Percentiles rank a stretch among this genome's conserved stretches.
phyloP scores from a whole-genome alignment of 1,139 yeast species.

The Magnusiomyces paraingens region DNA sequence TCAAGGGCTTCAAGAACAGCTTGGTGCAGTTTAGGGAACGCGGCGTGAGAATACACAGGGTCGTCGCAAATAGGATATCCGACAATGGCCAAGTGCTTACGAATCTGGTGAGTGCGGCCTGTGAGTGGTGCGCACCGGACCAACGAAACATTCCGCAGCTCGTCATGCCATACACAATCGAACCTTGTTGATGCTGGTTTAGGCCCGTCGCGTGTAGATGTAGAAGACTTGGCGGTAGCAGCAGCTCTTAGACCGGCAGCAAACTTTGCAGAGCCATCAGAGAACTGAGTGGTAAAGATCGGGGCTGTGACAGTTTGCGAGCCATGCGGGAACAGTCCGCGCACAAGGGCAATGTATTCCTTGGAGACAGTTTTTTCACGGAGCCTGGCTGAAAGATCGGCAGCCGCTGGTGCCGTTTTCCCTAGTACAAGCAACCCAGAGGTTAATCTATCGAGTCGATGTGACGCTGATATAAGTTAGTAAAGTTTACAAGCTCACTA shows the following conservation, averaged over 20 bases:
- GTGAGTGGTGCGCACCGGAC: constrained; percentile 62
- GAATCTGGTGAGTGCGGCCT: constrained; percentile 73
- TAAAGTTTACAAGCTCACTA: not conserved
- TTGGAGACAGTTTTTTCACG: constrained; percentile 39
- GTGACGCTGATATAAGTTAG: constrained; percentile 35
- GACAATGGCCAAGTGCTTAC: constrained; percentile 61
- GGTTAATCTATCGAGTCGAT: constrained; percentile 66
- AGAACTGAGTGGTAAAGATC: constrained; percentile 11
- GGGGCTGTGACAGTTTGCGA: constrained; percentile 6
- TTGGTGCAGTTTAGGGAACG: not conserved
- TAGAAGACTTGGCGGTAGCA: not conserved
- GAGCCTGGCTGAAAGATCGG: constrained; percentile 41
- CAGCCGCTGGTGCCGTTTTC: constrained; percentile 42
- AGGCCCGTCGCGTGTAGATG: not conserved
- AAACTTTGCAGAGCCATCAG: constrained; percentile 7
- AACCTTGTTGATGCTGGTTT: constrained; percentile 41
- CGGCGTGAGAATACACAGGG: constrained; percentile 42
- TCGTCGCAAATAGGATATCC: constrained; percentile 71
- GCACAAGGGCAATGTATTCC: constrained; percentile 57
- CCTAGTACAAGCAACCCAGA: constrained; percentile 66
- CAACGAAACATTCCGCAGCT: constrained; percentile 42
- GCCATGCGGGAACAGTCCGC: constrained; percentile 47
- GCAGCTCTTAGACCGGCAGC: not conserved
- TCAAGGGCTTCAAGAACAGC: not conserved
- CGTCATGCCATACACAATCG: constrained; percentile 31